Percentiles rank a stretch among this genome's conserved stretches.
These are phyloP conservation scores for Metschnikowia santaceciliae DNA, from an alignment of 805 yeast genomes.

Conservation along the genomic window DNA sequence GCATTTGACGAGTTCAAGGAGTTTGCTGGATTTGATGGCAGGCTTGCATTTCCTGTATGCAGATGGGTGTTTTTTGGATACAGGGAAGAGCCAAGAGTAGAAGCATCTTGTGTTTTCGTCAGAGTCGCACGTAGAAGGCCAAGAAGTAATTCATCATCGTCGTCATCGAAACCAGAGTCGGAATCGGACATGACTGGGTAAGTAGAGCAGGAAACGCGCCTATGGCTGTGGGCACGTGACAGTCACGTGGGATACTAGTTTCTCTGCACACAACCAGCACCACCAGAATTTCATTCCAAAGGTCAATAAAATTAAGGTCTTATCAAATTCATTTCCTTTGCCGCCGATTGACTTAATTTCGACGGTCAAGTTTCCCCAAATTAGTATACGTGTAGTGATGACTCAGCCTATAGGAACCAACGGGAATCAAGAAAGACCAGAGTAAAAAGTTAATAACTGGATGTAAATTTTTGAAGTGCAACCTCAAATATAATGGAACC, in stretches of 20 bases:
- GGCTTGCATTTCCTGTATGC: slow-evolving; percentile 5
- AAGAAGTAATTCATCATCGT: slow-evolving; percentile 44
- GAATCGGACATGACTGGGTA: not conserved
- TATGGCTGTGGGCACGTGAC: not conserved
- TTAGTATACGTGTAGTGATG: too few species aligned
- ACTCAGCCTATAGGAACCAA: too few species aligned
- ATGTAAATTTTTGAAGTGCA: too few species aligned
- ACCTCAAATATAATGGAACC: too few species aligned
- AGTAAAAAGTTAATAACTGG: too few species aligned
- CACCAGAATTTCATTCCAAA: too few species aligned
- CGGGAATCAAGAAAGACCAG: too few species aligned
- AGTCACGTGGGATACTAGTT: not conserved
- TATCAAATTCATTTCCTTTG: too few species aligned
- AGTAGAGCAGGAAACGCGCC: not conserved
- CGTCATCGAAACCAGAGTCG: slow-evolving; percentile 31
- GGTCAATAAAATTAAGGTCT: not conserved
- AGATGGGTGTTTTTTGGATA: not conserved
- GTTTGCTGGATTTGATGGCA: not conserved
- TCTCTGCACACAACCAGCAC: not conserved
- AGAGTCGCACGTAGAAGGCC: slow-evolving; percentile 45
- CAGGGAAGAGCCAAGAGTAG: not conserved
- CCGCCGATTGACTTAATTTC: too few species aligned
- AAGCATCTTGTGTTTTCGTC: slow-evolving; percentile 5
- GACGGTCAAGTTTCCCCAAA: too few species aligned
- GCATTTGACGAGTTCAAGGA: not conserved